phyloP scores from a whole-genome alignment of 352 stramenopile genomes.

The Globisporangium megalacanthum region DNA sequence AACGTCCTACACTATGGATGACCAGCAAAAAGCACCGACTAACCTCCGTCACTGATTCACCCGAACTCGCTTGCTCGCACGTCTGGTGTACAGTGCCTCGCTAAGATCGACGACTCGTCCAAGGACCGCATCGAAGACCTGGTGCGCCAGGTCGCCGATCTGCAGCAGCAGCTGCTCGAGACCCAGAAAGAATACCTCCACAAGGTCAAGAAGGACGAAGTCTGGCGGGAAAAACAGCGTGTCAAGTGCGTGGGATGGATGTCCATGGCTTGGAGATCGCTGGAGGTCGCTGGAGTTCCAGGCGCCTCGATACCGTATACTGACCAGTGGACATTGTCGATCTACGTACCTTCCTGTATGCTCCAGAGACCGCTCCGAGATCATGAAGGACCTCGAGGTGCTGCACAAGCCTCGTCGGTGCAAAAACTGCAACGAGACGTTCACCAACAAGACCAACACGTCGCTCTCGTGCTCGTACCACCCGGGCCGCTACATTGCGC shows the following conservation, averaged over 20 bases:
- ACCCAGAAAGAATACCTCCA: conserved; percentile 76
- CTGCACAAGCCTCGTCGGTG: conserved; percentile 70
- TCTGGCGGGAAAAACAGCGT: conserved; percentile 60
- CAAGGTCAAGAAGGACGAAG: conserved; percentile 75
- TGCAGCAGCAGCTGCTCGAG: conserved; percentile 72
- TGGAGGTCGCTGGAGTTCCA: background rate
- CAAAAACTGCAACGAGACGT: conserved; percentile 81
- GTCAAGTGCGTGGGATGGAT: conserved; percentile 21
- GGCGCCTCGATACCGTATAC: background rate
- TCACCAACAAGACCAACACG: conserved; percentile 78
- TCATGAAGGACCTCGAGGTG: conserved; percentile 66
- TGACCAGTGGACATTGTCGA: background rate
- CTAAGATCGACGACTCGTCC: conserved; percentile 68
- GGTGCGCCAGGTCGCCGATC: conserved; percentile 55
- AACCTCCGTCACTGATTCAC: background rate
- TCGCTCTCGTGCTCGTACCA: conserved; percentile 78
- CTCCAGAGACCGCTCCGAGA: conserved; percentile 49
- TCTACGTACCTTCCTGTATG: background rate
- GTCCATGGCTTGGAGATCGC: background rate
- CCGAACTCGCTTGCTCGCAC: background rate
- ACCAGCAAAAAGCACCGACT: background rate
- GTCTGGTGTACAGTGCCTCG: conserved; percentile 27
- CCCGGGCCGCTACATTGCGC: conserved; percentile 63
- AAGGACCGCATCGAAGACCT: conserved; percentile 78
- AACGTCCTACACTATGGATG: background rate